Conservation (phyloP, 2,329 filamentous ascomycete species). For the Cytospora paraplurivora region DNA sequence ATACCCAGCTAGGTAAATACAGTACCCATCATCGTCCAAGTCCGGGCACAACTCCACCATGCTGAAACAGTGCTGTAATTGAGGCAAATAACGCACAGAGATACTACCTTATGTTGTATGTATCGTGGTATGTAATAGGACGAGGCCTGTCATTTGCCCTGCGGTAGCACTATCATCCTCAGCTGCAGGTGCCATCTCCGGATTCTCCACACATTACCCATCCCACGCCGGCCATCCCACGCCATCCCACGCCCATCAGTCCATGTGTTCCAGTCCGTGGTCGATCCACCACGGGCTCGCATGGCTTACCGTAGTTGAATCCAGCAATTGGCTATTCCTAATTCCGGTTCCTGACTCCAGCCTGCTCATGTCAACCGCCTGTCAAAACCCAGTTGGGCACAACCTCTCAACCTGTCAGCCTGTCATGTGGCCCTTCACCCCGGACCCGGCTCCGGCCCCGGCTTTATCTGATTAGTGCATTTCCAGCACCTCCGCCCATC, state of each 20-base stretch:
- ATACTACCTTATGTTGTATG: too few species aligned
- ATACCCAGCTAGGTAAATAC: neutral
- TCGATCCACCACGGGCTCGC: too few species aligned
- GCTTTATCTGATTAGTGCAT: neutral
- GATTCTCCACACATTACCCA: neutral
- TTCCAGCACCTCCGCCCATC: neutral
- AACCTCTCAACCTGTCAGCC: neutral
- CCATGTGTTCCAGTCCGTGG: too few species aligned
- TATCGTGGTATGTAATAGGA: too few species aligned
- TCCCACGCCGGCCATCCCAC: neutral
- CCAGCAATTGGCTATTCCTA: too few species aligned
- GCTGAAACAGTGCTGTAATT: slow-evolving; percentile 19
- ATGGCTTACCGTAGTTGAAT: too few species aligned
- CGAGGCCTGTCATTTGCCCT: neutral
- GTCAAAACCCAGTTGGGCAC: too few species aligned
- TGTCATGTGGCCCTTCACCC: neutral
- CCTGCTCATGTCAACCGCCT: too few species aligned
- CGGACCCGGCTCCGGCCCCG: neutral
- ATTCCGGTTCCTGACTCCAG: too few species aligned
- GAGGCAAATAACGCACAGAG: neutral
- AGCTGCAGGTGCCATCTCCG: slow-evolving; percentile 3
- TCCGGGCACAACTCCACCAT: slow-evolving; percentile 5
- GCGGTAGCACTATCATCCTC: neutral
- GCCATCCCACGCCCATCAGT: neutral
- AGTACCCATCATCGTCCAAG: too few species aligned